These are phyloP conservation scores for Apostasia shenzhenica DNA, from an alignment of 106 monocot species.

Conservation along the genomic window DNA sequence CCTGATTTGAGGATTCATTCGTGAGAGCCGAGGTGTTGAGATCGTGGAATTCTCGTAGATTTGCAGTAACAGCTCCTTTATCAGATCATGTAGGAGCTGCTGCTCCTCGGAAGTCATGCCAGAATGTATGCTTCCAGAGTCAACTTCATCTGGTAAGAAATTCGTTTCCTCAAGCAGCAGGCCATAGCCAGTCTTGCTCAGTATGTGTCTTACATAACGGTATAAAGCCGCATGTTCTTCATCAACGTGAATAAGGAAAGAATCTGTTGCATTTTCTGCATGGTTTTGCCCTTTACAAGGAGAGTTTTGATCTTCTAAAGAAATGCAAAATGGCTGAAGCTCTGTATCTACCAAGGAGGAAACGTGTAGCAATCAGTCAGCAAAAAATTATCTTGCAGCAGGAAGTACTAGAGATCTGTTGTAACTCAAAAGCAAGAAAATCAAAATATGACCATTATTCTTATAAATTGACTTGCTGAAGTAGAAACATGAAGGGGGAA, in stretches of 20 bases:
- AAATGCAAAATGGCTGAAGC: background rate
- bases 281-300: background rate
- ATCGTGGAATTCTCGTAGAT: slow-evolving; percentile 30
- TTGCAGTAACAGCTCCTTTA: slow-evolving; percentile 50
- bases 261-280: background rate
- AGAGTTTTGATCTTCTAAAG: slow-evolving; percentile 13
- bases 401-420: background rate
- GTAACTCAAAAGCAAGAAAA: too few relatives aligned
- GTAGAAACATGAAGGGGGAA: too few relatives aligned
- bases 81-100: slow-evolving; percentile 62
- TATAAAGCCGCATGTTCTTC: slow-evolving; percentile 31
- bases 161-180: slow-evolving; percentile 13
- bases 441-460: too few relatives aligned
- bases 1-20: slow-evolving; percentile 12
- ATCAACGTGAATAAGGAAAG: slow-evolving; percentile 16
- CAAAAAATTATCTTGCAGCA: background rate
- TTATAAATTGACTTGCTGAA: too few relatives aligned
- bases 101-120: slow-evolving; percentile 16
- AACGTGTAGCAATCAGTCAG: background rate
- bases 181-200: slow-evolving; percentile 41
- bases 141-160: background rate
- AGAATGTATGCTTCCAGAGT: background rate
- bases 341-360: slow-evolving; percentile 10
- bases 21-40: slow-evolving; percentile 20
- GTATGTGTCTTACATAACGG: slow-evolving; percentile 41